These are phyloP conservation scores for Calocybe gangraenosa DNA, from an alignment of 768 basidiomycete species.

Conservation along the genomic window DNA sequence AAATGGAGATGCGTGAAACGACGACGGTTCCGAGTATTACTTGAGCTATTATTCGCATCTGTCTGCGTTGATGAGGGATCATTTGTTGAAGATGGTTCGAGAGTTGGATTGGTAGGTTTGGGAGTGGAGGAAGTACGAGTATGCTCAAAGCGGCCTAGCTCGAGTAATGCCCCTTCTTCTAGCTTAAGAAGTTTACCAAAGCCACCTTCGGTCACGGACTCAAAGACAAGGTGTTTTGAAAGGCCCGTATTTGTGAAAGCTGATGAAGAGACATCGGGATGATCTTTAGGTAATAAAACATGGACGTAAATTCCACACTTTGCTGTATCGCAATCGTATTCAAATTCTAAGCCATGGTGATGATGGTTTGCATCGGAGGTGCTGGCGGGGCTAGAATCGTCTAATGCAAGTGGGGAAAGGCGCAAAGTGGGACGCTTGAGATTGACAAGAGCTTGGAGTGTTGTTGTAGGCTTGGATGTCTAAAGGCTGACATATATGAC, in stretches of 20 bases:
- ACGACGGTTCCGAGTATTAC: slow-evolving; percentile 29
- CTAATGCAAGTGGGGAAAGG: slow-evolving; percentile 60
- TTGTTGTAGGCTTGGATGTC: slow-evolving; percentile 84
- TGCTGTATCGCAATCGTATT: slow-evolving; percentile 88
- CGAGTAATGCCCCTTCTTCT: slow-evolving; percentile 75
- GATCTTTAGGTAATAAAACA: slow-evolving; percentile 63
- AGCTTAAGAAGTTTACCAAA: slow-evolving; percentile 73
- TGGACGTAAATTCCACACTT: slow-evolving; percentile 79
- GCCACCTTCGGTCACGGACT: slow-evolving; percentile 72
- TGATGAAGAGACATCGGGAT: slow-evolving; percentile 47
- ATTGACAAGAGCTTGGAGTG: slow-evolving; percentile 91
- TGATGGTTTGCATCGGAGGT: slow-evolving; percentile 43
- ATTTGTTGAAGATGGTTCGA: slow-evolving; percentile 12
- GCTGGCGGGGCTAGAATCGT: slow-evolving; percentile 33
- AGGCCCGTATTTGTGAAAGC: slow-evolving; percentile 27
- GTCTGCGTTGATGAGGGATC: slow-evolving; percentile 6
- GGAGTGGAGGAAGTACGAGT: slow-evolving; percentile 18
- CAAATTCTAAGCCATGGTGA: slow-evolving; percentile 82
- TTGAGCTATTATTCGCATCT: slow-evolving; percentile 9
- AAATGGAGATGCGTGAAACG: slow-evolving; percentile 70
- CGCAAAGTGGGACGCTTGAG: slow-evolving; percentile 87
- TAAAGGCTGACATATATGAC: slow-evolving; percentile 23
- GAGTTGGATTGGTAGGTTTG: slow-evolving; percentile 16
- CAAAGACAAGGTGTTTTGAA: slow-evolving; percentile 54
- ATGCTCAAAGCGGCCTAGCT: slow-evolving; percentile 72